phyloP scores from a whole-genome alignment of 2,329 filamentous ascomycete species.

The Curvularia spicifera region DNA sequence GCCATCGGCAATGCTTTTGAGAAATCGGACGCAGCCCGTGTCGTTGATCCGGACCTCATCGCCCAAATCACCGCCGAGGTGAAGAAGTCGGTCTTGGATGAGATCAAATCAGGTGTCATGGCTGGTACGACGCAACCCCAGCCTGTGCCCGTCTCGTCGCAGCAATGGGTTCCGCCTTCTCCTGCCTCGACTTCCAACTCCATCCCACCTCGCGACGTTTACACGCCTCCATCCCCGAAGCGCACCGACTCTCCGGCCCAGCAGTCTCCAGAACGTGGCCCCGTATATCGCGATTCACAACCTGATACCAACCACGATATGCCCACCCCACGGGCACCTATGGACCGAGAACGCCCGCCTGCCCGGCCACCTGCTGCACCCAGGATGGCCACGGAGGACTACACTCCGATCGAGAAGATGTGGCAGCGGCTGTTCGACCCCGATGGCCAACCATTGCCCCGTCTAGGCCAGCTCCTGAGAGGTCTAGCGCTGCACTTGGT shows the following conservation, averaged over 20 bases:
- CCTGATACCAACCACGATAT: conserved; percentile 39
- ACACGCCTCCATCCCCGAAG: conserved; percentile 63
- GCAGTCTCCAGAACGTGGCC: conserved; percentile 48
- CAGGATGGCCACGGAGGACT: conserved; percentile 46
- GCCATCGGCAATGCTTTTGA: conserved; percentile 64
- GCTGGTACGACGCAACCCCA: conserved; percentile 38
- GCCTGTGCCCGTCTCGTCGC: conserved; percentile 45
- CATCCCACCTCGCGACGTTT: conserved; percentile 56
- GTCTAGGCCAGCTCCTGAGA: conserved; percentile 73
- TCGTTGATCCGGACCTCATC: conserved; percentile 66
- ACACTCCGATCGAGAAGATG: conserved; percentile 64
- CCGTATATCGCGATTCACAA: conserved; percentile 37
- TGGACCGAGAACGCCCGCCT: conserved; percentile 33
- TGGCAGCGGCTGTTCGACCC: conserved; percentile 79
- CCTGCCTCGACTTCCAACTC: conserved; percentile 56
- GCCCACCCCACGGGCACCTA: conserved; percentile 37
- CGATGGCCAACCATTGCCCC: conserved; percentile 69
- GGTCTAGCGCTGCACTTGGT: conserved; percentile 78
- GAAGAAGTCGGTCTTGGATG: conserved; percentile 52
- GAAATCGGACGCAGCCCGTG: conserved; percentile 56
- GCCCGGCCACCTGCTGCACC: conserved; percentile 35
- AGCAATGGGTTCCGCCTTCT: conserved; percentile 49
- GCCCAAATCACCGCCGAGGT: conserved; percentile 67
- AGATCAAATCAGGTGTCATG: conserved; percentile 55
- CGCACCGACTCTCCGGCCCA: conserved; percentile 41